Conservation (phyloP, 441 rosid genomes). For the Erodium trifolium region DNA sequence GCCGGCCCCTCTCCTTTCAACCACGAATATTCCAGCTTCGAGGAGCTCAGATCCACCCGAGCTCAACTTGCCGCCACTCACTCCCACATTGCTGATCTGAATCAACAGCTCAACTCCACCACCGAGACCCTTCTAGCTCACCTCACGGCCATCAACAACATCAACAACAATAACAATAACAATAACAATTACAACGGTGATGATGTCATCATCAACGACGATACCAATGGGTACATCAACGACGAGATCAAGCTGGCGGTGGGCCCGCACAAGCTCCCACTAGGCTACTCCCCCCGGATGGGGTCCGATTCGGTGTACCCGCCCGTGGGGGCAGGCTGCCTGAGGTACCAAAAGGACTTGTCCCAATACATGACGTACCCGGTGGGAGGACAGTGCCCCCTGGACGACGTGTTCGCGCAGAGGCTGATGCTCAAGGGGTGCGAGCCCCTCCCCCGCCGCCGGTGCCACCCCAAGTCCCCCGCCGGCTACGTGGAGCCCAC, state of each 20-base stretch:
- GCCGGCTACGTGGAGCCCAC: constrained; percentile 29
- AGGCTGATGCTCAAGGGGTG: constrained; percentile 40
- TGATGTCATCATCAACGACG: not conserved
- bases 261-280: constrained; percentile 36
- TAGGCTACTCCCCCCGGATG: constrained; percentile 30
- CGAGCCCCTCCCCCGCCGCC: constrained; percentile 42
- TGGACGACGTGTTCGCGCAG: constrained; percentile 42
- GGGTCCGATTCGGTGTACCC: constrained; percentile 33
- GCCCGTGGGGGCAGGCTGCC: constrained; percentile 34
- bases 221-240: not conserved
- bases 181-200: not conserved
- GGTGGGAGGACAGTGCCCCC: constrained; percentile 38
- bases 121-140: constrained; percentile 30
- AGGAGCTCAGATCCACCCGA: constrained; percentile 26
- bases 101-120: constrained; percentile 35
- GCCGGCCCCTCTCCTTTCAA: constrained; percentile 19
- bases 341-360: constrained; percentile 38
- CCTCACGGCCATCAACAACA: constrained; percentile 1
- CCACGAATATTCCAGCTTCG: not conserved
- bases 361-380: constrained; percentile 35
- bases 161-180: not conserved
- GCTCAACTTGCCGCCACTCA: constrained; percentile 28
- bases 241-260: constrained; percentile 32
- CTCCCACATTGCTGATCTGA: constrained; percentile 24
- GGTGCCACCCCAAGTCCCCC: constrained; percentile 39